These are phyloP conservation scores for Wickerhamomyces silvicola DNA, from an alignment of 805 yeast genomes.

Conservation along the genomic window DNA sequence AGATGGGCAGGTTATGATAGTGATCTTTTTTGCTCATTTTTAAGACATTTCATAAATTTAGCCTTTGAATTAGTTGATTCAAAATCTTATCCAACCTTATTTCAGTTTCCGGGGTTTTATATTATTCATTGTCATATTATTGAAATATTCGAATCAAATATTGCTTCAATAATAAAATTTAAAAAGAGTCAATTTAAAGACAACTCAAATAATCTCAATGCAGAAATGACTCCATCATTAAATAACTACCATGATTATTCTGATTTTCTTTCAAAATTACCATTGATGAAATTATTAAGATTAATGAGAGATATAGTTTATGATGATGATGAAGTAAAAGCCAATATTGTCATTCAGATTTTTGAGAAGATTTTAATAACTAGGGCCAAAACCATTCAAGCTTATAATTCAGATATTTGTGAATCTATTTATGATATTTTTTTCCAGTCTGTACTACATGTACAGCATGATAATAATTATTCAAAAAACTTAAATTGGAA, in stretches of 20 bases:
- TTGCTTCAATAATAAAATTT: conserved; percentile 13
- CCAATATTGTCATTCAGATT: conserved; percentile 2
- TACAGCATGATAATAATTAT: not conserved
- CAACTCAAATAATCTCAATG: conserved; percentile 7
- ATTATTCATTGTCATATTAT: conserved; percentile 16
- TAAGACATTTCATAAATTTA: conserved; percentile 44
- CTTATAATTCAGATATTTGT: conserved; percentile 33
- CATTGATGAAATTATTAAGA: conserved; percentile 10
- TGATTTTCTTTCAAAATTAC: conserved; percentile 3
- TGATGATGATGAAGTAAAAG: conserved; percentile 3
- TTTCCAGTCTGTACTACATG: conserved; percentile 21
- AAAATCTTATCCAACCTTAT: not conserved
- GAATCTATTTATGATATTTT: conserved; percentile 37
- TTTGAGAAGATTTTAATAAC: conserved; percentile 28
- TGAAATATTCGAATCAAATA: conserved; percentile 18
- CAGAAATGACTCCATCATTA: conserved; percentile 7
- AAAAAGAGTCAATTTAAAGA: not conserved
- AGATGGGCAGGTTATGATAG: conserved; percentile 54
- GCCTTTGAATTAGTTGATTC: not conserved
- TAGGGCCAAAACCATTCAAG: conserved; percentile 28
- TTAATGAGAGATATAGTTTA: conserved; percentile 6
- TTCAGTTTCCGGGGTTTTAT: conserved; percentile 17
- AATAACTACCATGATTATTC: conserved; percentile 5
- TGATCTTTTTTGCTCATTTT: conserved; percentile 53
- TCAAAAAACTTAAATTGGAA: conserved; percentile 50